phyloP scores from a whole-genome alignment of 75 land plant genomes.

The Azolla pinnata region DNA sequence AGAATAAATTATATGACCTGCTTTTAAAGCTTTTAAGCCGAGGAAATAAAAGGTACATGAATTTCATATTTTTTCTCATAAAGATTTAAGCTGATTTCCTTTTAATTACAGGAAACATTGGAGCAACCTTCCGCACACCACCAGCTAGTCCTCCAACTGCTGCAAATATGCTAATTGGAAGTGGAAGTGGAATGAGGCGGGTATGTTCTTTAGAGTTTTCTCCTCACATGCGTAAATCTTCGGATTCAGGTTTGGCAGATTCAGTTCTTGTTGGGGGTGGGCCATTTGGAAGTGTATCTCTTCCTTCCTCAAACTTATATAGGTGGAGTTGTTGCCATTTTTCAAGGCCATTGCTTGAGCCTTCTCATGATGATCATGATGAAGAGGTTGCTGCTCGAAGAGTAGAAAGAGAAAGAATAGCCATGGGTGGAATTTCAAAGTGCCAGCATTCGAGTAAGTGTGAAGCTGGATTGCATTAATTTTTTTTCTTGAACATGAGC shows the following conservation, averaged over 20 bases:
- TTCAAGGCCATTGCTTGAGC: conserved; percentile 71
- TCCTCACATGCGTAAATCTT: conserved; percentile 39
- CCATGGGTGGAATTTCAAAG: conserved; percentile 64
- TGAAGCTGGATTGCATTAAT: too few species aligned
- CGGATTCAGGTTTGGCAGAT: conserved; percentile 64
- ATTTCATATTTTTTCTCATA: too few species aligned
- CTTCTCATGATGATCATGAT: conserved; percentile 55
- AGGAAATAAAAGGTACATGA: too few species aligned
- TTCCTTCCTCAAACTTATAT: conserved; percentile 77
- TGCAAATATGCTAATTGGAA: conserved; percentile 44
- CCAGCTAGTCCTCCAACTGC: conserved; percentile 88
- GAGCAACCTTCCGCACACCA: conserved; percentile 68
- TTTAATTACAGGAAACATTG: conserved; percentile 45
- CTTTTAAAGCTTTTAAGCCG: too few species aligned
- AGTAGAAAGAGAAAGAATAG: conserved; percentile 62
- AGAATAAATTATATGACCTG: too few species aligned
- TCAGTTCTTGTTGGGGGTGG: conserved; percentile 30
- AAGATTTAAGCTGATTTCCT: too few species aligned
- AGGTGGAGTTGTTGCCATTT: conserved; percentile 97
- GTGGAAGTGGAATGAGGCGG: conserved; percentile 70
- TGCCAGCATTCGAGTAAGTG: conserved; percentile 78
- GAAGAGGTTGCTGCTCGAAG: conserved; percentile 59
- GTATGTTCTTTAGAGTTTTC: conserved; percentile 82
- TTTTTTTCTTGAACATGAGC: too few species aligned
- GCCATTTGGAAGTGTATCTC: conserved; percentile 37